Conservation (phyloP, 2,329 filamentous ascomycete species). For the Exophiala oligosperma region DNA sequence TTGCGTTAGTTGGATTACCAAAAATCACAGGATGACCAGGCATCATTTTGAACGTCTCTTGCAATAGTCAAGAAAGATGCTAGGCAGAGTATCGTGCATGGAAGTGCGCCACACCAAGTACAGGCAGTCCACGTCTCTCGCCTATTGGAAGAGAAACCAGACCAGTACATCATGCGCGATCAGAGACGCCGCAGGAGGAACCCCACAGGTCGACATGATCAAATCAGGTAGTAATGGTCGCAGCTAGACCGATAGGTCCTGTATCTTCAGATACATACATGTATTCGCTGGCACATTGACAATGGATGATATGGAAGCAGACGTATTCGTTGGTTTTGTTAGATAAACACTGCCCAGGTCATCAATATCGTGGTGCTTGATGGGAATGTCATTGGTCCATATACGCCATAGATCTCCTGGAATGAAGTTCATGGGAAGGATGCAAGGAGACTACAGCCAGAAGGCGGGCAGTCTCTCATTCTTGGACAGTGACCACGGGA, state of each 20-base stretch:
- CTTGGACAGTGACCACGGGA: background rate
- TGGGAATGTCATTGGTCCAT: slow-evolving; percentile 10
- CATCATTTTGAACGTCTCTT: no score
- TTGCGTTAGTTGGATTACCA: no score
- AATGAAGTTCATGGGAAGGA: background rate
- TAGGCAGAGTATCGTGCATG: no score
- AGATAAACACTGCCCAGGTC: background rate
- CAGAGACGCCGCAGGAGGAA: background rate
- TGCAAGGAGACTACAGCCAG: background rate
- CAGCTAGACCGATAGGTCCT: background rate
- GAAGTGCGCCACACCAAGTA: no score
- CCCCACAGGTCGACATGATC: slow-evolving; percentile 9
- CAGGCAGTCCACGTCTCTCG: no score
- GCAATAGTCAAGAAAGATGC: no score
- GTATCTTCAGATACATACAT: background rate
- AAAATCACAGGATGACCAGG: no score
- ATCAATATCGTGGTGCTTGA: slow-evolving; percentile 7
- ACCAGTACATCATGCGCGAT: no score
- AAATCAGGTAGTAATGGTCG: background rate
- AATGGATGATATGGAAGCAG: background rate
- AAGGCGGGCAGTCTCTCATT: background rate
- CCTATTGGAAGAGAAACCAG: no score
- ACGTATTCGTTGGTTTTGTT: background rate
- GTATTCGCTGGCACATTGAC: background rate
- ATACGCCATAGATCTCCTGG: background rate